Conservation (phyloP, 176 grass and related monocot genomes). For the Echinochloa phyllopogon region DNA sequence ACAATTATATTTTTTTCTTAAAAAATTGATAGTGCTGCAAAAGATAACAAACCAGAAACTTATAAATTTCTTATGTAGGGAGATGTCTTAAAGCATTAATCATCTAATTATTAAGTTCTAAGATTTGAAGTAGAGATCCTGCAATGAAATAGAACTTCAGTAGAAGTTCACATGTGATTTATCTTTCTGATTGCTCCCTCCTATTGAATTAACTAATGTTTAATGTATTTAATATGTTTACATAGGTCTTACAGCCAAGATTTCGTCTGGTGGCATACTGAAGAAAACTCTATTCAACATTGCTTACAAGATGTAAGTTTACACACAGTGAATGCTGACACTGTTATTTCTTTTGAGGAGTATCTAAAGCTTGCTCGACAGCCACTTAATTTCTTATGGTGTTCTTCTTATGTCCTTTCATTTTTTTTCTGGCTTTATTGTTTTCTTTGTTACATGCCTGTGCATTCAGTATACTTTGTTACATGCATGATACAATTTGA, state of each 20-base stretch:
- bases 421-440: not conserved
- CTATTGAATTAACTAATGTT: not conserved
- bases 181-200: slow-evolving; percentile 8
- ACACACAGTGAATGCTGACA: not conserved
- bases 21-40: not conserved
- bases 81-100: not conserved
- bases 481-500: slow-evolving; percentile 24
- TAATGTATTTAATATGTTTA: slow-evolving; percentile 34
- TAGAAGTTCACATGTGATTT: slow-evolving; percentile 1
- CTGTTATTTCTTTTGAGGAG: slow-evolving; percentile 7
- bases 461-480: slow-evolving; percentile 18
- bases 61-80: not conserved
- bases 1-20: not conserved
- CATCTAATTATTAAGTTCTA: not conserved
- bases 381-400: slow-evolving; percentile 29
- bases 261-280: slow-evolving; percentile 71
- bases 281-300: slow-evolving; percentile 88
- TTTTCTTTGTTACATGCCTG: not conserved
- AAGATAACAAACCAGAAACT: not conserved
- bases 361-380: not conserved
- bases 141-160: not conserved
- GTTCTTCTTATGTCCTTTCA: slow-evolving; percentile 29
- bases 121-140: slow-evolving; percentile 9
- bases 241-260: slow-evolving; percentile 72
- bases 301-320: slow-evolving; percentile 79